Percentiles rank a stretch among this genome's conserved stretches.
phyloP scores from a whole-genome alignment of 208 protist species.

The Kentomonas sorsogonicus region DNA sequence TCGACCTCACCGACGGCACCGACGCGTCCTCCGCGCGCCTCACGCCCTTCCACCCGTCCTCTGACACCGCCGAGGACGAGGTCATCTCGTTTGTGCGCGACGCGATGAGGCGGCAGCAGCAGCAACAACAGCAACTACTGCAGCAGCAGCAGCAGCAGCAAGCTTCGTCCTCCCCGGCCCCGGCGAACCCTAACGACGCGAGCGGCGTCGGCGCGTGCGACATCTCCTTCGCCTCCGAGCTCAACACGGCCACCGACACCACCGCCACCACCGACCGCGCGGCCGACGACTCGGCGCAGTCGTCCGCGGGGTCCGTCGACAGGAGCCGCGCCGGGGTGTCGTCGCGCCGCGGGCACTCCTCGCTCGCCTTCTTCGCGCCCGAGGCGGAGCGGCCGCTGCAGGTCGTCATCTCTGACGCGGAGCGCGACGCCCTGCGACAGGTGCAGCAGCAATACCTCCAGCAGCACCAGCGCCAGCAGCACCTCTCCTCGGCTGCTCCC shows the following conservation, averaged over 20 bases:
- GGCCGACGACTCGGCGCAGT: too few species aligned
- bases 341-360: neutral
- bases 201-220: neutral
- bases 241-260: neutral
- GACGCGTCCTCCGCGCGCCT: too few species aligned
- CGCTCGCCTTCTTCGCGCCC: constrained; percentile 8
- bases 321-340: neutral
- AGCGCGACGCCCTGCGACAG: neutral
- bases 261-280: neutral
- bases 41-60: too few species aligned
- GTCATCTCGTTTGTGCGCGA: too few species aligned
- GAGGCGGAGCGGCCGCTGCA: constrained; percentile 12
- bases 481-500: neutral
- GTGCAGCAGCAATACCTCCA: neutral
- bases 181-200: neutral
- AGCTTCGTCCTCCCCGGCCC: too few species aligned
- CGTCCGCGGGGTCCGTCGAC: too few species aligned
- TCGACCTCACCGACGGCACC: too few species aligned
- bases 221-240: neutral
- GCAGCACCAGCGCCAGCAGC: neutral
- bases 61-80: too few species aligned
- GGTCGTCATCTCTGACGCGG: neutral
- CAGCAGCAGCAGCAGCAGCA: too few species aligned
- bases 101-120: too few species aligned
- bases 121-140: too few species aligned